Evolutionary conservation across 2,329 filamentous ascomycete genomes (phyloP).

Genomic region (Aureobasidium sp.): DNA sequence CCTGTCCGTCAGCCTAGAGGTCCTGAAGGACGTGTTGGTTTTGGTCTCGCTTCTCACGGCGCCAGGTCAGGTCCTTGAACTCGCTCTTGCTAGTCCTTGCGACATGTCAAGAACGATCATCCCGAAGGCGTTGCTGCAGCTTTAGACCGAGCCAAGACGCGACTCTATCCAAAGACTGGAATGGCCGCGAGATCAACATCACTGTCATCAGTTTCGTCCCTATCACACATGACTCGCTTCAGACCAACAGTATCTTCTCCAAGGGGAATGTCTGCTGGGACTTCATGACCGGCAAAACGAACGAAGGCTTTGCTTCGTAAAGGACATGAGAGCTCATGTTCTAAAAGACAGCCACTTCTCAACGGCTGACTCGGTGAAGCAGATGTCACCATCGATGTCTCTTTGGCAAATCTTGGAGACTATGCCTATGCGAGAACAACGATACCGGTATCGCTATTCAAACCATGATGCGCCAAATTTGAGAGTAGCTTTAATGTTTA

Average conservation of each 20-base stretch:
- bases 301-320: slow-evolving; percentile 34
- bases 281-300: slow-evolving; percentile 36
- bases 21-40: slow-evolving; percentile 72
- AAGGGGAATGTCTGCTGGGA: slow-evolving; percentile 38
- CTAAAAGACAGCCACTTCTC: slow-evolving; percentile 38
- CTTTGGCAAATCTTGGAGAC: slow-evolving; percentile 32
- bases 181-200: slow-evolving; percentile 25
- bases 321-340: slow-evolving; percentile 36
- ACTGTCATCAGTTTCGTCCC: slow-evolving; percentile 33
- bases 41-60: slow-evolving; percentile 52
- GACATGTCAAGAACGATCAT: background rate
- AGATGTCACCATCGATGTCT: slow-evolving; percentile 29
- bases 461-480: slow-evolving; percentile 31
- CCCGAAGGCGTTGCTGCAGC: background rate
- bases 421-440: slow-evolving; percentile 34
- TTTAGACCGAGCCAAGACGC: background rate
- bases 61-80: background rate
- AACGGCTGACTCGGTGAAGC: slow-evolving; percentile 32
- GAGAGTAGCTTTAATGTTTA: slow-evolving; percentile 30
- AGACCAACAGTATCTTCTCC: slow-evolving; percentile 33
- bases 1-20: slow-evolving; percentile 67
- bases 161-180: slow-evolving; percentile 30
- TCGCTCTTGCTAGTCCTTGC: too few species aligned
- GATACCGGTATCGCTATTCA: slow-evolving; percentile 36
- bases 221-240: slow-evolving; percentile 31